A percentile compares a stretch with the other conserved stretches of the same genome.
phyloP scores from a whole-genome alignment of 2,329 filamentous ascomycete species.

The Xylaria sp. region DNA sequence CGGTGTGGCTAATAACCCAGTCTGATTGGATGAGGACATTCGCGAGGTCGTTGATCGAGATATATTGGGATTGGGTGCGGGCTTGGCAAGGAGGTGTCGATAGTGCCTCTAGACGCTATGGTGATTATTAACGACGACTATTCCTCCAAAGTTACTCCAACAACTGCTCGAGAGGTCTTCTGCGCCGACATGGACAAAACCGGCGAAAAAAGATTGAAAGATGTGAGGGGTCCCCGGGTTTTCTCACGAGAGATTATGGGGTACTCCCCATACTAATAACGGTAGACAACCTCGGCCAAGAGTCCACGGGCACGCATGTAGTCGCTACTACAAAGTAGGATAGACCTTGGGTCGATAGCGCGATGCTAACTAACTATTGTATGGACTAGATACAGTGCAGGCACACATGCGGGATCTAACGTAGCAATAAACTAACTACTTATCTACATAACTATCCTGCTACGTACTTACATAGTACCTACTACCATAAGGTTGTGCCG shows the following conservation, averaged over 20 bases:
- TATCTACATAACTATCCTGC: too few species aligned
- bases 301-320: slow-evolving; percentile 20
- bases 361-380: background rate
- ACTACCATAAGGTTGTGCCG: too few species aligned
- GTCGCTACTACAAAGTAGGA: slow-evolving; percentile 1
- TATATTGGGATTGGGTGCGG: slow-evolving; percentile 12
- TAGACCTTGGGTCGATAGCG: slow-evolving; percentile 1
- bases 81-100: slow-evolving; percentile 21
- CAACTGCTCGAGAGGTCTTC: slow-evolving; percentile 35
- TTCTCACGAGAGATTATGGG: slow-evolving; percentile 10
- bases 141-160: slow-evolving; percentile 35
- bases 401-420: background rate
- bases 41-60: slow-evolving; percentile 41
- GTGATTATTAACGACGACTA: slow-evolving; percentile 13
- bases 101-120: background rate
- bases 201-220: slow-evolving; percentile 42
- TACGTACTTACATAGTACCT: too few species aligned
- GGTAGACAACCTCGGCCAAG: slow-evolving; percentile 17
- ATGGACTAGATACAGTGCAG: background rate
- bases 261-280: slow-evolving; percentile 31
- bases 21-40: slow-evolving; percentile 51
- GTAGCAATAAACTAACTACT: background rate
- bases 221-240: slow-evolving; percentile 22
- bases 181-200: slow-evolving; percentile 48
- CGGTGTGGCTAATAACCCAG: slow-evolving; percentile 50